Evolutionary conservation across 176 grass and related monocot species (phyloP).

Genomic region (Musa schizocarpa): DNA sequence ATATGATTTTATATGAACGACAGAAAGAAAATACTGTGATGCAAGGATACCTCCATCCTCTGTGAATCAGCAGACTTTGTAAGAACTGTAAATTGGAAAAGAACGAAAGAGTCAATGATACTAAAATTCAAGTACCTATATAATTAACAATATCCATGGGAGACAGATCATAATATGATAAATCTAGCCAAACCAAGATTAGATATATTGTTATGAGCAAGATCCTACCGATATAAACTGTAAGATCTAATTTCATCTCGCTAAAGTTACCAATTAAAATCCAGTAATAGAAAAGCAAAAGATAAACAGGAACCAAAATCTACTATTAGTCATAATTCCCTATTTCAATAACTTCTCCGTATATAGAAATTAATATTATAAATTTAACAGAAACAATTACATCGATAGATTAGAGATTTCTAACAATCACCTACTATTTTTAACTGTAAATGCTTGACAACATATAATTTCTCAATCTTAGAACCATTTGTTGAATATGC

Average conservation of each 20-base stretch:
- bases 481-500: no score
- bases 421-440: background rate
- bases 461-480: background rate
- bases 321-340: no score
- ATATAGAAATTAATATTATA: background rate
- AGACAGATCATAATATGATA: background rate
- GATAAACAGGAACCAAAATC: background rate
- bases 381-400: background rate
- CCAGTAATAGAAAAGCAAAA: background rate
- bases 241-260: background rate
- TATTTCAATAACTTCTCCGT: background rate
- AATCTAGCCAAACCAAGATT: background rate
- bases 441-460: background rate
- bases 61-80: constrained; percentile 51
- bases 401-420: background rate
- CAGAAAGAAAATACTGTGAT: constrained; percentile 15
- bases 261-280: background rate
- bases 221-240: background rate
- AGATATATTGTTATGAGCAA: background rate
- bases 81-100: constrained; percentile 55
- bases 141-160: no score
- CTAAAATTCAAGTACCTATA: background rate
- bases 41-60: constrained; percentile 59
- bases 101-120: background rate
- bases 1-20: background rate